Base-by-base conservation (phyloP, 2,329 filamentous ascomycete genomes). In the Rhynchosporium agropyri region DNA sequence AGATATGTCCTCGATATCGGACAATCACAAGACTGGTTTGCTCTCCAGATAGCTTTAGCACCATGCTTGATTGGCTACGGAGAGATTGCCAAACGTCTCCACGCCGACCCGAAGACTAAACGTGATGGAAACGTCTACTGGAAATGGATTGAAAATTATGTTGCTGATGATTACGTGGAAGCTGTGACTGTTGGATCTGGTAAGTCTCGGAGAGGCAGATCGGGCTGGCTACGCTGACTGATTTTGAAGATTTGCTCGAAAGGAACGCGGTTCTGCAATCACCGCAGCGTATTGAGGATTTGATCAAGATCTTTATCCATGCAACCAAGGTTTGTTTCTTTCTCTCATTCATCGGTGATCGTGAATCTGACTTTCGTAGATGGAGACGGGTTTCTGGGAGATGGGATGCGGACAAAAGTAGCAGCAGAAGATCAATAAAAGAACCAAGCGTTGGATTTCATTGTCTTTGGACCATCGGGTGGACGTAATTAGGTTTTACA, bases 31-130 rank as follows among this genome's bases (percentile, higher is more conserved):
- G 92, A 97, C 78, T 96, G 89, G 87, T 81, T 97, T 50, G 92
- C 88, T 3, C 83, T 98, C 9, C 92, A 97, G 72, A 80, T 97
- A 65, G 88, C 91, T 4, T 81, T 97, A 60, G 87, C 93, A 13
- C 92, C 94, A 0, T 97, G 94, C 74, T 80, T 97, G 38, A 83
- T 97, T n/a, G 94, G 94, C 48, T 97, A 98, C 74, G 89, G 89
- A 9, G 85, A 85, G 61, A 90, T 96, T 64, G 94, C 91, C 5
- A 82, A 83, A 70, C 84, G 91, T 70, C 80, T 97, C 3, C 81
- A 87, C 69, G 79, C 79, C 13, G 87, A 90, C 65, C 77, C 82
- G 55, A 80, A 79, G n/a, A 89, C 86, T 42, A 79, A 79, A 65
- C 81, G 81, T 45, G 80, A 89, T 12, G 85, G 80, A 0, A 96